Conservation (phyloP, 1,284 basidiomycete genomes). For the Coniferiporia weirii region DNA sequence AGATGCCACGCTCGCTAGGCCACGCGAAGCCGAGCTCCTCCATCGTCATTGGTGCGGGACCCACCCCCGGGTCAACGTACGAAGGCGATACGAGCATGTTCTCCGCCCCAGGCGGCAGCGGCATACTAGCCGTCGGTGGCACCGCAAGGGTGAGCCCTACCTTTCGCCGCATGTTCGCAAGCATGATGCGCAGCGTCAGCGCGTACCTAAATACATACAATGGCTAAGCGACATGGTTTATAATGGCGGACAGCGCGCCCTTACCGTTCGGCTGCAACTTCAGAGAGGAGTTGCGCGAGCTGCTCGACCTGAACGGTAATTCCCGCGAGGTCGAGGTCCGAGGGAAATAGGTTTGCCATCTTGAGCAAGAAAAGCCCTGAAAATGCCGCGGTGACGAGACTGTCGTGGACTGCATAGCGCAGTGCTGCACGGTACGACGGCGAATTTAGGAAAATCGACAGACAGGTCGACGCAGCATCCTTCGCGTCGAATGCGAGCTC, state of each 20-base stretch:
- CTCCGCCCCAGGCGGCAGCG: conserved; percentile 46
- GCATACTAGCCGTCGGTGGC: conserved; percentile 35
- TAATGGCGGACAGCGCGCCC: conserved; percentile 13
- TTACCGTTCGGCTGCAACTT: conserved; percentile 81
- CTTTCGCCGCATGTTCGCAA: conserved; percentile 83
- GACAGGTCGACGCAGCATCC: conserved; percentile 81
- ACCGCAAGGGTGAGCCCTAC: conserved; percentile 59
- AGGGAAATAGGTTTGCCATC: conserved; percentile 82
- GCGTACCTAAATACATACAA: conserved; percentile 56
- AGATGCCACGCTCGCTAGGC: conserved; percentile 67
- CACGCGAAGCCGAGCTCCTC: conserved; percentile 78
- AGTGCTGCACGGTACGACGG: conserved; percentile 75
- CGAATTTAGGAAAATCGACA: conserved; percentile 75
- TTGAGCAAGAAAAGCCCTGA: conserved; percentile 90
- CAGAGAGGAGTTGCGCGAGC: conserved; percentile 74
- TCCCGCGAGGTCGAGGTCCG: conserved; percentile 68
- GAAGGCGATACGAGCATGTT: conserved; percentile 50
- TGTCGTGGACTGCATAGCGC: conserved; percentile 89
- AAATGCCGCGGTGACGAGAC: conserved; percentile 87
- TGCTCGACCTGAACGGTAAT: conserved; percentile 81
- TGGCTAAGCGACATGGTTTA: neutral
- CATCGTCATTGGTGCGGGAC: conserved; percentile 67
- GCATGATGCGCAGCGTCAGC: conserved; percentile 84
- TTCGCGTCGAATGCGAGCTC: conserved; percentile 93
- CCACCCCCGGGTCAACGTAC: conserved; percentile 47